A percentile compares a stretch with the other conserved stretches of the same genome.
Conservation (phyloP, 345 rosid species). For the Salix udensis region DNA sequence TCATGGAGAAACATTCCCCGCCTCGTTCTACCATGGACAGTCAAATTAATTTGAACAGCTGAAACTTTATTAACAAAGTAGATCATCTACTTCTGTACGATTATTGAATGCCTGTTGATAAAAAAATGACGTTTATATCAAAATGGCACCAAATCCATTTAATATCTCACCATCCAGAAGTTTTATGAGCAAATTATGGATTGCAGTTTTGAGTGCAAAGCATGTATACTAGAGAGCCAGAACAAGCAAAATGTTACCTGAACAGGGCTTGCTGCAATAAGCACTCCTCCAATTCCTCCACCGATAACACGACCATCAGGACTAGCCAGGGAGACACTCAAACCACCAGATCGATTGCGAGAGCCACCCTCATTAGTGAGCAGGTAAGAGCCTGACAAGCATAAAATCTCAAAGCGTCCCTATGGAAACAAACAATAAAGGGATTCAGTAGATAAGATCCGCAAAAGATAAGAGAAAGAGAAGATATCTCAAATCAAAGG, state of each 20-base stretch:
- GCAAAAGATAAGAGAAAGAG: background rate
- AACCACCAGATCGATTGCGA: constrained; percentile 59
- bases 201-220: background rate
- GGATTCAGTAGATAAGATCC: background rate
- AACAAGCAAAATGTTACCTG: constrained; percentile 47
- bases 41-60: background rate
- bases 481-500: background rate
- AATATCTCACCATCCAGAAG: background rate
- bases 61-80: background rate
- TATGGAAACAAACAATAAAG: constrained; percentile 17
- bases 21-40: background rate
- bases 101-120: background rate
- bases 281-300: constrained; percentile 87
- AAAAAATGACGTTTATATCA: background rate
- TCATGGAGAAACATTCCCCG: background rate
- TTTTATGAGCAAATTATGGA: background rate
- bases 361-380: constrained; percentile 42
- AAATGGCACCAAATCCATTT: background rate
- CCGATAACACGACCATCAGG: constrained; percentile 95
- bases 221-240: background rate
- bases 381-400: constrained; percentile 74
- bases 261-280: constrained; percentile 83
- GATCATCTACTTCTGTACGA: background rate
- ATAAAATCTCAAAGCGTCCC: constrained; percentile 89
- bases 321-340: constrained; percentile 86